Evolutionary conservation across 1,284 basidiomycete species (phyloP).

Genomic region (Schizophyllum amplum): DNA sequence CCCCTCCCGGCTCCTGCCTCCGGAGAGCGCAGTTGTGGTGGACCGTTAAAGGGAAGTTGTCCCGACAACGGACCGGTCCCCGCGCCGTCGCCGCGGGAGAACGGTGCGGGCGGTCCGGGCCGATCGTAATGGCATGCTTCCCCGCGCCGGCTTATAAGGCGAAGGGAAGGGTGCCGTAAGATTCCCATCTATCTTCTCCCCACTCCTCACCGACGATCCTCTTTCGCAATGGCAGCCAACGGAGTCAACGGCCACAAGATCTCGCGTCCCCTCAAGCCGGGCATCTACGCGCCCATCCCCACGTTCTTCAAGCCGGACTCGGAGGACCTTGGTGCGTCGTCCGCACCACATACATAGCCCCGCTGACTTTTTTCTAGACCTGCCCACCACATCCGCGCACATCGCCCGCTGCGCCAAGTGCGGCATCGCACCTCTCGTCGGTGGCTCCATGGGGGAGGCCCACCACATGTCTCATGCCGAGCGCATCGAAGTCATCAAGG

Average conservation of each 20-base stretch:
- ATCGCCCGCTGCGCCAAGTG: conserved; percentile 61
- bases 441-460: conserved; percentile 82
- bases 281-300: conserved; percentile 81
- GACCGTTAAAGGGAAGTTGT: conserved; percentile 10
- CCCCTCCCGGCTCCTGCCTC: too few relatives aligned
- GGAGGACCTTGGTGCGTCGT: conserved; percentile 72
- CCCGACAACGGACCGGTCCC: conserved; percentile 24
- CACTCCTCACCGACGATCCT: not conserved
- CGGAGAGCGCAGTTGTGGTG: too few relatives aligned
- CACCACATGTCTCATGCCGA: conserved; percentile 74
- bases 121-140: not conserved
- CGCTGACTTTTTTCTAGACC: conserved; percentile 39
- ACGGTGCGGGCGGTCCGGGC: not conserved
- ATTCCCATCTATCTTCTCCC: conserved; percentile 8
- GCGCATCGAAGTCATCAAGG: conserved; percentile 59
- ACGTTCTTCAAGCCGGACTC: conserved; percentile 72
- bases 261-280: conserved; percentile 57
- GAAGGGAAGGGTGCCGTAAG: not conserved
- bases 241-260: conserved; percentile 24
- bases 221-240: conserved; percentile 31
- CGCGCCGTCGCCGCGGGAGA: conserved; percentile 5
- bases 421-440: conserved; percentile 70
- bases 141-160: not conserved
- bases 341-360: conserved; percentile 3
- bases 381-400: conserved; percentile 68